Conservation (phyloP, 2,329 filamentous ascomycete species). For the Phaeosphaeria sp. region DNA sequence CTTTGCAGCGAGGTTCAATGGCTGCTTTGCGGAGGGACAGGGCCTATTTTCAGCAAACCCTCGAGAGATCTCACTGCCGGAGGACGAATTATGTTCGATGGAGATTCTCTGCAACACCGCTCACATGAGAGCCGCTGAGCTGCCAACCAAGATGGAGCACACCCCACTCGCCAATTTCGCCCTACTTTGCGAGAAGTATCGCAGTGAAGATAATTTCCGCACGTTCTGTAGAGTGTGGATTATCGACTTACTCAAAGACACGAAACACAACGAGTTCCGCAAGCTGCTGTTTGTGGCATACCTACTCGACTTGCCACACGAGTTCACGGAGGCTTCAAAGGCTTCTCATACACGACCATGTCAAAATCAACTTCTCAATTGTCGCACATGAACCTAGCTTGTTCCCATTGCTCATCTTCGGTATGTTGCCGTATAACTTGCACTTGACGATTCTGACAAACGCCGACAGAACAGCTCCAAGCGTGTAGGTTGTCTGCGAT, state of each 20-base stretch:
- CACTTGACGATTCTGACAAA: neutral
- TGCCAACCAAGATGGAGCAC: conserved; percentile 12
- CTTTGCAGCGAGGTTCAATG: conserved; percentile 15
- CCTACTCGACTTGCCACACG: conserved; percentile 5
- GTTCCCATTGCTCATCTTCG: neutral
- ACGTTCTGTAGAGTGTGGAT: conserved; percentile 17
- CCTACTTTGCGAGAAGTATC: conserved; percentile 32
- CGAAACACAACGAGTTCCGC: conserved; percentile 1
- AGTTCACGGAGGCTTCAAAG: neutral
- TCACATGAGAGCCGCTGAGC: conserved; percentile 6
- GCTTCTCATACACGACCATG: neutral
- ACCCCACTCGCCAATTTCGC: conserved; percentile 23
- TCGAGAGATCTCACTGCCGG: conserved; percentile 11
- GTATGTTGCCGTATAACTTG: neutral
- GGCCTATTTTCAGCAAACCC: conserved; percentile 5
- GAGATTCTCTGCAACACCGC: conserved; percentile 12
- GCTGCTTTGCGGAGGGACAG: conserved; percentile 10
- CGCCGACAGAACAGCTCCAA: neutral
- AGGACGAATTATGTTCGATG: conserved; percentile 13
- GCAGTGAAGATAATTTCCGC: conserved; percentile 20
- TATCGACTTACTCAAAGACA: neutral
- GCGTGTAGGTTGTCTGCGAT: neutral
- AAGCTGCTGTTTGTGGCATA: conserved; percentile 14
- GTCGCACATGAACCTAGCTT: neutral
- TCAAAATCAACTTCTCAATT: neutral